Base-by-base conservation (phyloP, 805 yeast species). In the Dipodascopsis uninucleata region DNA sequence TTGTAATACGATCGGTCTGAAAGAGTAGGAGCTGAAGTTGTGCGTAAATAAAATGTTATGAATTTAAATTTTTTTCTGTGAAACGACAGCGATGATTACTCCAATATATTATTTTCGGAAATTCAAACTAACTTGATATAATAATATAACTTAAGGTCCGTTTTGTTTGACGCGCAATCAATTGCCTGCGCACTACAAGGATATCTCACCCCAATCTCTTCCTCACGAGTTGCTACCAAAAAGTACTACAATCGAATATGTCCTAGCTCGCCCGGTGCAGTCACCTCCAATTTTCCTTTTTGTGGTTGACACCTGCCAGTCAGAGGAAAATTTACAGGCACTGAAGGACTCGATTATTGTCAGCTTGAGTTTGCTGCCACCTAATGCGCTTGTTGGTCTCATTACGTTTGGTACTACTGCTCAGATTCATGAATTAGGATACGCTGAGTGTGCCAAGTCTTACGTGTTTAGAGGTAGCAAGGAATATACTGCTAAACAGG, bases 341-440 rank as follows among this genome's bases (percentile, higher is more conserved):
- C 73, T 89, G 66, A 86, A 85, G 60, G 95, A 85, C 56, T 74
- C 90, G 26, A 73, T 88, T 59, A 76, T 85, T 39, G 76, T 84
- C 43, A 79, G 93, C 1, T 71, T 89, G 56, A 75, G 84, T 39
- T 68, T 85, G 58, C 76, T 90, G 59, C 97, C 97, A 12, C 93
- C 94, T 32, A 87, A 89, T 58, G 85, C 95, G 2, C 72, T 88
- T 41, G 79, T 89, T 44, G 96, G 97, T 34, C 74, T 89, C 58
- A 77, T 89, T 60, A 86, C 97, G 10, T 85, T 71, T 60, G 97
- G 96, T 43, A 85, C 94, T 23, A 88, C 85, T 70, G 89, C 88
- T 37, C 89, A 85, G 61, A 83, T 90, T 39, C 94, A 89, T 66
- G 96, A 88, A 65, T 70, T 88, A 48, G 78, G 82, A 12, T 78